Conservation (phyloP, 805 yeast genomes). For the Candida berthetii region DNA sequence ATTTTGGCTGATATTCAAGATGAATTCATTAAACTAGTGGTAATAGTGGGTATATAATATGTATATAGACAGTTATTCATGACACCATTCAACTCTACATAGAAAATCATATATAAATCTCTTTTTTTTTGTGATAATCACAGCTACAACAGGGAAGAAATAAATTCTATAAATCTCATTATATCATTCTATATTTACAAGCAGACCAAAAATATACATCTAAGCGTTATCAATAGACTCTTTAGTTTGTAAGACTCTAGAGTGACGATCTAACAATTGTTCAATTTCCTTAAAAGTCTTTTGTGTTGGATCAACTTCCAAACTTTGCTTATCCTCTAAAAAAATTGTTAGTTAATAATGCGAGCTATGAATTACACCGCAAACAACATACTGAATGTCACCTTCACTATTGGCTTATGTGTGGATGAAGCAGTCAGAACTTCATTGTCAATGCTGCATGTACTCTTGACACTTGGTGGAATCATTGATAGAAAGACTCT, state of each 20-base stretch:
- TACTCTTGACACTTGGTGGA: conserved; percentile 65
- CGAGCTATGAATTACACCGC: background rate
- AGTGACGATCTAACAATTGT: conserved; percentile 70
- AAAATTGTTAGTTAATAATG: conserved; percentile 1
- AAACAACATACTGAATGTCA: conserved; percentile 46
- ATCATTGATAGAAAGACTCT: conserved; percentile 73
- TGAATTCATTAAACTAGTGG: too few relatives aligned
- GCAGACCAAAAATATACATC: background rate
- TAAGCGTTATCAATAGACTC: conserved; percentile 49
- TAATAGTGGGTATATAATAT: too few relatives aligned
- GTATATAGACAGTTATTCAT: too few relatives aligned
- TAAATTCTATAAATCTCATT: too few relatives aligned
- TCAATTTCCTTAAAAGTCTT: conserved; percentile 55
- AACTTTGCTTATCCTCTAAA: conserved; percentile 60
- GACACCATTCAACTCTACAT: too few relatives aligned
- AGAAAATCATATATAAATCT: too few relatives aligned
- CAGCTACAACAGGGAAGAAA: too few relatives aligned
- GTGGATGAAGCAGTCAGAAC: conserved; percentile 41
- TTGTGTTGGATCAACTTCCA: conserved; percentile 60
- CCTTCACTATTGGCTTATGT: conserved; percentile 58
- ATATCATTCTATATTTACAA: background rate
- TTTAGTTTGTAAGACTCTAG: conserved; percentile 68
- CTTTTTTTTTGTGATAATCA: too few relatives aligned
- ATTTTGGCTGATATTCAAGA: too few relatives aligned
- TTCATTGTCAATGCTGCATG: conserved; percentile 59